Percentiles rank a stretch among this genome's conserved stretches.
Conservation (phyloP, 2,329 filamentous ascomycete species). For the Aspergillus felis region DNA sequence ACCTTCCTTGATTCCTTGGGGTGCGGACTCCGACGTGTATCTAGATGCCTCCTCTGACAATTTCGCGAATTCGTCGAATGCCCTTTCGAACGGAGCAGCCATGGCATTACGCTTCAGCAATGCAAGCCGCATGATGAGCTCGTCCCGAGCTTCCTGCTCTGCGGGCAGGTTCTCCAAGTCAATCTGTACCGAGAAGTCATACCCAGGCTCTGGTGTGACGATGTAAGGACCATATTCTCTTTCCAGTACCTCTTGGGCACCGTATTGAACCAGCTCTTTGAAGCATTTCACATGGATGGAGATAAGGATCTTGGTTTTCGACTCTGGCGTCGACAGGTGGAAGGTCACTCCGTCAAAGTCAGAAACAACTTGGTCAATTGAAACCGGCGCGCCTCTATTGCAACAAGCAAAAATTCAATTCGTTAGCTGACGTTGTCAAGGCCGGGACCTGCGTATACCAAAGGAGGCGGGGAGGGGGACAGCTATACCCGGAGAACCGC, state of each 20-base stretch:
- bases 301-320: slow-evolving; percentile 89
- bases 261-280: slow-evolving; percentile 85
- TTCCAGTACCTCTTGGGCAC: slow-evolving; percentile 84
- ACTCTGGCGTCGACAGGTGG: slow-evolving; percentile 93
- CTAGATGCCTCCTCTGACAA: slow-evolving; percentile 84
- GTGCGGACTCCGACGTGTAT: slow-evolving; percentile 90
- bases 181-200: slow-evolving; percentile 90
- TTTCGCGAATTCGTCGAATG: slow-evolving; percentile 86
- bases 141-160: slow-evolving; percentile 80
- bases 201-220: slow-evolving; percentile 79
- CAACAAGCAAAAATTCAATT: slow-evolving; percentile 9
- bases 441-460: slow-evolving; percentile 30
- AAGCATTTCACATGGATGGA: slow-evolving; percentile 96
- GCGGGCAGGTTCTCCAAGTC: slow-evolving; percentile 84
- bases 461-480: slow-evolving; percentile 20
- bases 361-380: slow-evolving; percentile 96
- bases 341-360: slow-evolving; percentile 99
- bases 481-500: slow-evolving; percentile 74
- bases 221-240: slow-evolving; percentile 94
- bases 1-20: slow-evolving; percentile 83
- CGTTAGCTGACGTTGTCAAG: slow-evolving; percentile 38
- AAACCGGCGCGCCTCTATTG: slow-evolving; percentile 71
- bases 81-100: slow-evolving; percentile 96
- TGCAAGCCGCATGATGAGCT: slow-evolving; percentile 79
- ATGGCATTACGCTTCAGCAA: slow-evolving; percentile 97